Base-by-base conservation (phyloP, 2,329 filamentous ascomycete genomes). In the Epichloe baconii region DNA sequence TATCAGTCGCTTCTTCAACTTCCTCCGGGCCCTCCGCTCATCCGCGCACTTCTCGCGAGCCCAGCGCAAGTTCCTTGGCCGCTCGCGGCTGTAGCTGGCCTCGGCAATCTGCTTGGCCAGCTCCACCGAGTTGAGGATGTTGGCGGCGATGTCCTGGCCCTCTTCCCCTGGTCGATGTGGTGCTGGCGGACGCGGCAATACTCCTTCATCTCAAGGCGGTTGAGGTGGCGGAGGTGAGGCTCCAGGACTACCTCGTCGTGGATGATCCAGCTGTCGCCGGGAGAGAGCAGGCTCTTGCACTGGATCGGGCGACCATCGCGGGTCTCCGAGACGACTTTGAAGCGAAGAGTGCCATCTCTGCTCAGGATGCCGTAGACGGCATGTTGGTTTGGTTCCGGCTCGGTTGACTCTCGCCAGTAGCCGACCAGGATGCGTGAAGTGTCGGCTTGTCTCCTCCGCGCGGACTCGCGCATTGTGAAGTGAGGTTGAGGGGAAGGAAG, bases 341-440 rank as follows among this genome's bases (percentile, higher is more conserved):
- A 48, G 36, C 46, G 46, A 21, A 48, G 36, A 3, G 46, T 48
- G 37, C 46, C 46, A 12, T 48, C 46, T 26, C 46, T 15, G 46
- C 46, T 48, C 21, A 48, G 46, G 14, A 48, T 48, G 37, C 46
- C 46, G 10, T 48, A 48, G 46, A 48, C 46, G 46, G 46, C 46
- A 34, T 48, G 46, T 41, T 48, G 46, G 46, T 48, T 40, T 7
- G 46, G 46, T 26, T 48, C 46, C 15, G 46, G 46, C 37, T 48
- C 46, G 10, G 36, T 48, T 15, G 46, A 48, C 46, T 48, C 46
- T 31, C 46, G 46, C 46, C 46, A 48, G 37, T 48, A 48, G 46
- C 46, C 46, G 23, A 48, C 46, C 15, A 48, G 36, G 8, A 48
- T 48, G 21, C 46, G 46, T 3, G 46, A 48, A 19, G 46, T 48